These are phyloP conservation scores for Aspergillus sp. DNA, from an alignment of 2,329 filamentous ascomycete species.

Conservation along the genomic window DNA sequence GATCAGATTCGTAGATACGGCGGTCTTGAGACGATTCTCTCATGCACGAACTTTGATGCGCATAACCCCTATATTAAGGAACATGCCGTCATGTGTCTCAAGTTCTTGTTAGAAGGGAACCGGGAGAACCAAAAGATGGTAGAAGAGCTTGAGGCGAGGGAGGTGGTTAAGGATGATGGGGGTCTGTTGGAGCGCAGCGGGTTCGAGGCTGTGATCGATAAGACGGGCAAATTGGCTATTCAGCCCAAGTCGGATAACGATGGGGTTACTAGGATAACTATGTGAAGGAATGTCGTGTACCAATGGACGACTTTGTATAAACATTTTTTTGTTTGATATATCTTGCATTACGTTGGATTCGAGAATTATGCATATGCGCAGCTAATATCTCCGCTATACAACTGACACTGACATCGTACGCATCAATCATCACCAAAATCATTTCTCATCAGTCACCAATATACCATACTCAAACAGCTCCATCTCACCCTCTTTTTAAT, in stretches of 20 bases:
- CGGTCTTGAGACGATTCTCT: constrained; percentile 79
- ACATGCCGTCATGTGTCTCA: constrained; percentile 80
- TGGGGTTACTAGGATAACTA: too few relatives aligned
- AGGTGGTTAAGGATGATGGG: constrained; percentile 36
- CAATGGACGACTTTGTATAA: too few relatives aligned
- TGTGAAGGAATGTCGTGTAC: too few relatives aligned
- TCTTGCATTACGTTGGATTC: too few relatives aligned
- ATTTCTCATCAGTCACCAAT: background rate
- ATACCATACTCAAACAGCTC: background rate
- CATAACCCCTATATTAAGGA: constrained; percentile 93
- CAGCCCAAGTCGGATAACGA: constrained; percentile 19
- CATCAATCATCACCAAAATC: background rate
- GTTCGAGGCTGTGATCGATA: constrained; percentile 37
- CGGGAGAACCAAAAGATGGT: constrained; percentile 49
- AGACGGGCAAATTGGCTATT: constrained; percentile 37
- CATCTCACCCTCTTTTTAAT: background rate
- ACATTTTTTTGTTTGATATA: too few relatives aligned
- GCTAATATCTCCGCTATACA: too few relatives aligned
- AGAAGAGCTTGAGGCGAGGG: constrained; percentile 41
- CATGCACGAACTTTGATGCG: constrained; percentile 85
- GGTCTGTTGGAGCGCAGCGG: constrained; percentile 37
- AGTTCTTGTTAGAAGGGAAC: constrained; percentile 55
- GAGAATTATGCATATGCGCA: too few relatives aligned
- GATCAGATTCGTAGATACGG: constrained; percentile 78
- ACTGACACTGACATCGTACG: background rate